A percentile compares a stretch with the other conserved stretches of the same genome.
Conservation (phyloP, 2,329 filamentous ascomycete species). For the Dothideomycetes sp. region DNA sequence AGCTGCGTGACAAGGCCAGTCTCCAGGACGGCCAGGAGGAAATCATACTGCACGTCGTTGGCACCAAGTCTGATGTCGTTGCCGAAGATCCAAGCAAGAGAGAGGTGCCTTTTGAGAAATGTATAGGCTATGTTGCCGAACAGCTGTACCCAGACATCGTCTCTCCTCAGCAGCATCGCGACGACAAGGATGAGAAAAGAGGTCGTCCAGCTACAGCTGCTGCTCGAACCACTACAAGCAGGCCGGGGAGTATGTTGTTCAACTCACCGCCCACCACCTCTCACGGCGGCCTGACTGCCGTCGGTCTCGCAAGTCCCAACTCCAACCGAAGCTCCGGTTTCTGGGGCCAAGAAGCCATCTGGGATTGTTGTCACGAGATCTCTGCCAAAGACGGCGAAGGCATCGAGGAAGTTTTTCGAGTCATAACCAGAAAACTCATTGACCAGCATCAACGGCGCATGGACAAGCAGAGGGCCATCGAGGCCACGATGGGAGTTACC, state of each 20-base stretch:
- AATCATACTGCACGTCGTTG: constrained; percentile 86
- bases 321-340: constrained; percentile 55
- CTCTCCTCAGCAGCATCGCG: constrained; percentile 37
- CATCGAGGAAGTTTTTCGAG: constrained; percentile 90
- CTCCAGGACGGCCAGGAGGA: constrained; percentile 40
- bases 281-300: constrained; percentile 26
- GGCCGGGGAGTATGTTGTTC: constrained; percentile 8
- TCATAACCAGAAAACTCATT: constrained; percentile 72
- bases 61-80: constrained; percentile 86
- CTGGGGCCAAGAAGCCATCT: constrained; percentile 87
- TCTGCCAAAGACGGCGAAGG: constrained; percentile 89
- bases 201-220: constrained; percentile 35
- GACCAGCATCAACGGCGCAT: constrained; percentile 56
- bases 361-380: constrained; percentile 97
- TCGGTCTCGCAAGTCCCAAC: constrained; percentile 34
- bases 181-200: not conserved
- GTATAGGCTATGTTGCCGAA: constrained; percentile 90
- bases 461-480: constrained; percentile 37
- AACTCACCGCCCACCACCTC: constrained; percentile 6
- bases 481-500: constrained; percentile 31
- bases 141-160: constrained; percentile 64
- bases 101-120: constrained; percentile 86
- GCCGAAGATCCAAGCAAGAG: constrained; percentile 67
- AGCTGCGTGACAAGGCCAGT: constrained; percentile 64
- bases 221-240: constrained; percentile 36